Base-by-base conservation (phyloP, 345 rosid species). In the Nephelium lappaceum region DNA sequence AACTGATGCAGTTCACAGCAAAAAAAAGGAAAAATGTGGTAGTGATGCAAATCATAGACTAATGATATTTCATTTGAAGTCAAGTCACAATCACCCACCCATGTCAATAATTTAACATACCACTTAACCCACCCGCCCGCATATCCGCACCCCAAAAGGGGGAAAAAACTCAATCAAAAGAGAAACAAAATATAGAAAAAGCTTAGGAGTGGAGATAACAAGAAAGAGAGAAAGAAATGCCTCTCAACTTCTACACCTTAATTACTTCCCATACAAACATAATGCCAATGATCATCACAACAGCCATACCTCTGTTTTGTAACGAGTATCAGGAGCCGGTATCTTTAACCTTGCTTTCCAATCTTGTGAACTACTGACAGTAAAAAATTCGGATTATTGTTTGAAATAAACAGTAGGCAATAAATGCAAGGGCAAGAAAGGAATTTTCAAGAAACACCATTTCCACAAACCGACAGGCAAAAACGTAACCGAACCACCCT, bases 331-430 rank as follows among this genome's bases (percentile, higher is more conserved):
- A 8, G 94, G 72, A 3, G 97, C 87, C 31, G 99, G 97, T 21
- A 90, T 67, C 78, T 87, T 92, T 45, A 95, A 80, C 65, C 86
- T 86, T 42, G 97, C 93, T 80, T 95, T 95, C 99, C 99, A 93
- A 81, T 95, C 98, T 81, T 93, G 92, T 21, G 88, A 86, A 75
- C 99, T 95, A 75, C 65, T 36, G 19, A 42, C 16, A 72, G 31
- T 58, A 43, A 57, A 41, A 68, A 39, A 63, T 10, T 42, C 76
- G 67, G 45, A 71, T 63, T 14, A 58, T 14, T 10, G 24, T 7
- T 65, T 51, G 25, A 67, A 25, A 53, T 53, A 53, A 67, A 14
- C 36, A 67, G 1, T 14, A 38, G 1, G 31, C 24, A 23, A 66
- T 45, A 9, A 53, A 55, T 14, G 69, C 41, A 11, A 45, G 41